A percentile compares a stretch with the other conserved stretches of the same genome.
phyloP scores from a whole-genome alignment of 345 rosid species.

The Cardamine resedifolia region DNA sequence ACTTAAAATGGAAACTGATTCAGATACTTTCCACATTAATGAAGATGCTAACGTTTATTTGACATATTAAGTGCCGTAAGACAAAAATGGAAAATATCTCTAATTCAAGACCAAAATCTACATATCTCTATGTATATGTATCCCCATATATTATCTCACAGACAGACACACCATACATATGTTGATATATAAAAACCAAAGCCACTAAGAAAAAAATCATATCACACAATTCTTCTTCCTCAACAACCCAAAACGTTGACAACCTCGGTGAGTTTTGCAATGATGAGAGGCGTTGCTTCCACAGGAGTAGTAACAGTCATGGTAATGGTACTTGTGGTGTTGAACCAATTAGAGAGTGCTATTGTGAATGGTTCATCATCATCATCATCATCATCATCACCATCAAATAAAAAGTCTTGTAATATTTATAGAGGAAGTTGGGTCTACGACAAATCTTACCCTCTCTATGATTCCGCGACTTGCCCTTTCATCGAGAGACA shows the following conservation, averaged over 20 bases:
- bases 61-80: neutral
- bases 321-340: constrained; percentile 24
- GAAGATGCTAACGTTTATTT: neutral
- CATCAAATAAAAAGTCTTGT: constrained; percentile 13
- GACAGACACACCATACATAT: neutral
- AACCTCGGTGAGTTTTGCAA: constrained; percentile 20
- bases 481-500: constrained; percentile 56
- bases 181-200: constrained; percentile 8
- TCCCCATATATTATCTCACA: neutral
- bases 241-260: constrained; percentile 34
- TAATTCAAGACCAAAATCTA: constrained; percentile 3
- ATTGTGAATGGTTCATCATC: constrained; percentile 11
- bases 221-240: constrained; percentile 33
- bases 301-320: constrained; percentile 17
- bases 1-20: neutral
- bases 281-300: constrained; percentile 35
- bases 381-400: neutral
- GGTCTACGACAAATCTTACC: constrained; percentile 58
- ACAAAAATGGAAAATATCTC: neutral
- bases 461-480: constrained; percentile 44
- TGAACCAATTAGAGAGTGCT: constrained; percentile 31
- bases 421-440: constrained; percentile 55
- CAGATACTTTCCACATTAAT: neutral
- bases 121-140: neutral
- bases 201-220: neutral